These are phyloP conservation scores for Chlamydomonas applanata DNA, from an alignment of 139 green algal genomes.

Conservation along the genomic window DNA sequence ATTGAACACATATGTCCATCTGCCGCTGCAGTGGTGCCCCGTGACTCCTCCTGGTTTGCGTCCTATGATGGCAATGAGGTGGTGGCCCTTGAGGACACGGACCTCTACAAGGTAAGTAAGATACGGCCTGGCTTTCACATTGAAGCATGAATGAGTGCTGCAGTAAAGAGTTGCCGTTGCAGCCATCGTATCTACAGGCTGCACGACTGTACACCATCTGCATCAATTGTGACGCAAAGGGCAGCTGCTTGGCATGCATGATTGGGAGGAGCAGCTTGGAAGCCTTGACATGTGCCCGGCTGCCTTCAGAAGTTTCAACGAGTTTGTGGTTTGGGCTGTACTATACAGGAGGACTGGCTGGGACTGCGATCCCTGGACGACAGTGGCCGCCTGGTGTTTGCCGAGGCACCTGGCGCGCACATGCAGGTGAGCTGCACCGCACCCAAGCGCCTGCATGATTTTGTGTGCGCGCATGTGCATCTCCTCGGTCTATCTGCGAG, in stretches of 20 bases:
- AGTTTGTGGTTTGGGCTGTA: too few species aligned
- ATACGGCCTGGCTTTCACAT: too few species aligned
- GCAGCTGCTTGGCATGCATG: too few species aligned
- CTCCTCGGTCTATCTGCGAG: neutral
- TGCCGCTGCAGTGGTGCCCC: slow-evolving; percentile 62
- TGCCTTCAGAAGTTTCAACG: too few species aligned
- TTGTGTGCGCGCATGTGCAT: neutral
- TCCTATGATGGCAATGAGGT: slow-evolving; percentile 68
- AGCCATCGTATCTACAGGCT: too few species aligned
- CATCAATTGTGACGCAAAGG: too few species aligned
- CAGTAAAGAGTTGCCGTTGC: too few species aligned
- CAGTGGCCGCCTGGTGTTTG: slow-evolving; percentile 46
- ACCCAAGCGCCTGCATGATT: neutral
- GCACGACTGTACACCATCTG: too few species aligned
- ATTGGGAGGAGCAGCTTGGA: too few species aligned
- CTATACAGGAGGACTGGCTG: slow-evolving; percentile 66
- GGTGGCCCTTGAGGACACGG: slow-evolving; percentile 41
- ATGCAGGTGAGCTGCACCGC: slow-evolving; percentile 43
- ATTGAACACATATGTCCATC: neutral
- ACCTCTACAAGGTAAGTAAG: slow-evolving; percentile 39
- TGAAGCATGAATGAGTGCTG: too few species aligned
- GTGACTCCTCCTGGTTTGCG: slow-evolving; percentile 74
- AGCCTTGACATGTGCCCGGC: too few species aligned
- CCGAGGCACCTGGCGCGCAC: slow-evolving; percentile 51
- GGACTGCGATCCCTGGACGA: slow-evolving; percentile 72